These are phyloP conservation scores for Debaryomyces maramus DNA, from an alignment of 805 yeast species.

Conservation along the genomic window DNA sequence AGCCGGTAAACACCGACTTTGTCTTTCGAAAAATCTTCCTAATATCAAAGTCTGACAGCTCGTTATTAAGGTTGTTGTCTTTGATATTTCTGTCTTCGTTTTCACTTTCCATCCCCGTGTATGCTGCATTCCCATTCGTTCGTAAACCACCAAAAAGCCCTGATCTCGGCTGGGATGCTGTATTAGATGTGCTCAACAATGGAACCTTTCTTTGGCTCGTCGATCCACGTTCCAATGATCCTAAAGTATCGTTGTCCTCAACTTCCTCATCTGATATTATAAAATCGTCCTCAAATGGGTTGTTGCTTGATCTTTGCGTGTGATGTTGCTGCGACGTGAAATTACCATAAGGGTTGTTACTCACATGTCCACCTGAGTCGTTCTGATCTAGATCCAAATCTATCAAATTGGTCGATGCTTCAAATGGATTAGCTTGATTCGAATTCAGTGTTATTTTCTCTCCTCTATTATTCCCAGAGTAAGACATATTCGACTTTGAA, in stretches of 20 bases:
- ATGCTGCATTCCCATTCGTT: slow-evolving; percentile 20
- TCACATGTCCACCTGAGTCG: slow-evolving; percentile 8
- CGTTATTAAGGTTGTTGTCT: slow-evolving; percentile 12
- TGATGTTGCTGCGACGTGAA: slow-evolving; percentile 1
- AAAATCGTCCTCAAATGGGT: slow-evolving; percentile 38
- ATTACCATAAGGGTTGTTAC: slow-evolving; percentile 1
- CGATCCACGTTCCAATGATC: slow-evolving; percentile 4
- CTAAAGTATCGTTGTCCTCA: slow-evolving; percentile 12
- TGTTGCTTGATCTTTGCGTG: slow-evolving; percentile 10
- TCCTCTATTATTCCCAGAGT: slow-evolving; percentile 2
- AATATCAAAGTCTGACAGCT: slow-evolving; percentile 37
- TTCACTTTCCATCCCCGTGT: slow-evolving; percentile 27
- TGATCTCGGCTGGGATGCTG: slow-evolving; percentile 15
- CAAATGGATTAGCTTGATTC: slow-evolving; percentile 16
- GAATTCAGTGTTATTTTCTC: not conserved
- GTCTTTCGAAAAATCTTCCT: slow-evolving; percentile 26
- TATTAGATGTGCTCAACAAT: slow-evolving; percentile 25
- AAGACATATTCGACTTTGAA: not conserved
- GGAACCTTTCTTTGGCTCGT: slow-evolving; percentile 22
- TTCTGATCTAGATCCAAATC: slow-evolving; percentile 27
- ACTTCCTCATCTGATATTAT: slow-evolving; percentile 38
- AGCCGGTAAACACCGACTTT: slow-evolving; percentile 21
- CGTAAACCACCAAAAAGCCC: slow-evolving; percentile 22
- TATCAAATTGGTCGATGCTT: slow-evolving; percentile 28
- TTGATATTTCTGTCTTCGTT: slow-evolving; percentile 14